Percentiles rank a stretch among this genome's conserved stretches.
Evolutionary conservation across 2,329 filamentous ascomycete genomes (phyloP).

Genomic region (Cryphonectria parasitica): DNA sequence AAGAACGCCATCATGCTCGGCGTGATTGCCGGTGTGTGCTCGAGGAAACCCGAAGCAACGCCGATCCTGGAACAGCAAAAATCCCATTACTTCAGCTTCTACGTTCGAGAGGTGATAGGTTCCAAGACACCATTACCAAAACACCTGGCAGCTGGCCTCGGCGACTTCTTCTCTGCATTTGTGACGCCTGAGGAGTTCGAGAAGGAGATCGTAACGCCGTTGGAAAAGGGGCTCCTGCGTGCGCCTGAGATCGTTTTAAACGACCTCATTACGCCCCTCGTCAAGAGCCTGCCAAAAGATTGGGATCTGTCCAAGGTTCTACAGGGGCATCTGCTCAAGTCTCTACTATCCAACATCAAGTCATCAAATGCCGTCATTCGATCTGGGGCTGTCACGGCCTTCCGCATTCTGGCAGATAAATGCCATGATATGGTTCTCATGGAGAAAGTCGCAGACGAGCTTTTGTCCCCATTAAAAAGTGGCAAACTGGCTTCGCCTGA

Average conservation of each 20-base stretch:
- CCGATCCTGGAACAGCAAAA: slow-evolving; percentile 68
- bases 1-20: slow-evolving; percentile 81
- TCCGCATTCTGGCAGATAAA: slow-evolving; percentile 68
- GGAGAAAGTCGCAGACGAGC: slow-evolving; percentile 74
- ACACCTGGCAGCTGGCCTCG: slow-evolving; percentile 73
- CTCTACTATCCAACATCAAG: slow-evolving; percentile 86
- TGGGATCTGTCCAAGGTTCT: slow-evolving; percentile 81
- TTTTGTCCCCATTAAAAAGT: slow-evolving; percentile 77
- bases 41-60: slow-evolving; percentile 68
- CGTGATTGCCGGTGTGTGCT: slow-evolving; percentile 83
- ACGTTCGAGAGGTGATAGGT: slow-evolving; percentile 80
- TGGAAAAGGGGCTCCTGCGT: slow-evolving; percentile 88
- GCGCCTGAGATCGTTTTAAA: slow-evolving; percentile 88
- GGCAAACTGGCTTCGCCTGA: slow-evolving; percentile 85
- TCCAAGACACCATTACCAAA: slow-evolving; percentile 72
- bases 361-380: slow-evolving; percentile 83
- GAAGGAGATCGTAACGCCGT: slow-evolving; percentile 74
- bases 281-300: slow-evolving; percentile 67
- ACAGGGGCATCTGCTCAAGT: slow-evolving; percentile 75
- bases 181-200: slow-evolving; percentile 74
- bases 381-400: slow-evolving; percentile 74
- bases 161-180: slow-evolving; percentile 83
- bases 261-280: slow-evolving; percentile 74
- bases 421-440: slow-evolving; percentile 63
- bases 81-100: slow-evolving; percentile 78